phyloP scores from a whole-genome alignment of 1,284 basidiomycete genomes.

The Xerocomus cyaneibrunnescens region DNA sequence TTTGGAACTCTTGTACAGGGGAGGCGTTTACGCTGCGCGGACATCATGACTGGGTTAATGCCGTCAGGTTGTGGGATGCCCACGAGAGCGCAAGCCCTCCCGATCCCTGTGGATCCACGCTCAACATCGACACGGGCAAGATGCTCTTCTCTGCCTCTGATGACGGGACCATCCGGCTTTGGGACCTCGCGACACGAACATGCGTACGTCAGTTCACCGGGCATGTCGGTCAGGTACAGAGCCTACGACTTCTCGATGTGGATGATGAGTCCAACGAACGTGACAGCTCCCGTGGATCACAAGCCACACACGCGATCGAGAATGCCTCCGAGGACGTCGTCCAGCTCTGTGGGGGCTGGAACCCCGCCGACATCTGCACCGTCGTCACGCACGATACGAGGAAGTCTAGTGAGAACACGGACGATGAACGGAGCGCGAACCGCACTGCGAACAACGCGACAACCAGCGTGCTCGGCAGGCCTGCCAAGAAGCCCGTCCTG shows the following conservation, averaged over 20 bases:
- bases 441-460: conserved; percentile 1
- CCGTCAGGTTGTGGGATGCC: conserved; percentile 92
- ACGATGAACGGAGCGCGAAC: conserved; percentile 14
- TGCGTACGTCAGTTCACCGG: conserved; percentile 88
- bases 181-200: conserved; percentile 83
- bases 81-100: conserved; percentile 43
- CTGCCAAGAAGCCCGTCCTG: conserved; percentile 63
- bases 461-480: not conserved
- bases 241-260: conserved; percentile 74
- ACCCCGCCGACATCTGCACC: conserved; percentile 26
- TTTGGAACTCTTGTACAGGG: conserved; percentile 94
- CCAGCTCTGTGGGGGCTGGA: conserved; percentile 13
- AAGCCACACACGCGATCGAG: conserved; percentile 18
- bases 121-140: conserved; percentile 75
- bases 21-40: conserved; percentile 92
- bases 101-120: conserved; percentile 34
- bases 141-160: conserved; percentile 98
- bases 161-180: conserved; percentile 91
- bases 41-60: conserved; percentile 96
- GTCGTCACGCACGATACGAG: conserved; percentile 32
- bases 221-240: conserved; percentile 95
- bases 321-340: conserved; percentile 16
- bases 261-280: conserved; percentile 49
- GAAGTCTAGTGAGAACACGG: conserved; percentile 11
- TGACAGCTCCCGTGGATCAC: conserved; percentile 2